phyloP scores from a whole-genome alignment of 352 stramenopile genomes.

The Phytopythium cucurbitacearum region DNA sequence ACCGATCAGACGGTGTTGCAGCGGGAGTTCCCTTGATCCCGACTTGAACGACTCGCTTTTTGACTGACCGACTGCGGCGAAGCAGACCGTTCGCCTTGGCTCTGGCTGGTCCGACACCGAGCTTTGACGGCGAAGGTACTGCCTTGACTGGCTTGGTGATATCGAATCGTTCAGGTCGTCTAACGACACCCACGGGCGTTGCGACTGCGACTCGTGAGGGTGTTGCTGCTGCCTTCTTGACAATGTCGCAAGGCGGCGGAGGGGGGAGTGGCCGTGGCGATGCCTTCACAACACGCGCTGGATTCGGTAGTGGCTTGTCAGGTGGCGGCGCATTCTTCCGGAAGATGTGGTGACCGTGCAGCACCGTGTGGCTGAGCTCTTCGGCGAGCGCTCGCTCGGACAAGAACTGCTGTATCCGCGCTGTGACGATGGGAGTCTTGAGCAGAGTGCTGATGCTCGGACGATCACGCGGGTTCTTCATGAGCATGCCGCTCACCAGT shows the following conservation, averaged over 20 bases:
- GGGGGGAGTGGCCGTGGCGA: background rate
- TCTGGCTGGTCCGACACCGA: background rate
- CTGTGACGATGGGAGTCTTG: slow-evolving; percentile 44
- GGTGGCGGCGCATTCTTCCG: slow-evolving; percentile 15
- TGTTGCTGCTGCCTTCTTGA: background rate
- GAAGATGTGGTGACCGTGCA: slow-evolving; percentile 72
- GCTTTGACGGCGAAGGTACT: too few relatives aligned
- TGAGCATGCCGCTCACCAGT: slow-evolving; percentile 53
- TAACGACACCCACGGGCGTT: background rate
- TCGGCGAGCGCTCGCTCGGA: slow-evolving; percentile 42
- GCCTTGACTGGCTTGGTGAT: too few relatives aligned
- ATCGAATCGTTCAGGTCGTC: too few relatives aligned
- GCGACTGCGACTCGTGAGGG: background rate
- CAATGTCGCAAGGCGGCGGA: background rate
- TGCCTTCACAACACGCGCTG: background rate
- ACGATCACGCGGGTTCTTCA: slow-evolving; percentile 49
- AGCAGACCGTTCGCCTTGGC: slow-evolving; percentile 1
- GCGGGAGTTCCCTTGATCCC: background rate
- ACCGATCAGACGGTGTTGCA: background rate
- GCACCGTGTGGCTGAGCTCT: slow-evolving; percentile 67
- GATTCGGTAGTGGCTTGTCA: background rate
- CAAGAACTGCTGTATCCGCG: slow-evolving; percentile 62
- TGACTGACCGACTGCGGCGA: slow-evolving; percentile 7
- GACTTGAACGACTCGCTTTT: slow-evolving; percentile 5
- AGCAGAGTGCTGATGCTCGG: slow-evolving; percentile 68